Evolutionary conservation across 73 alveolate genomes (phyloP).

Genomic region (Durusdinium trenchii): DNA sequence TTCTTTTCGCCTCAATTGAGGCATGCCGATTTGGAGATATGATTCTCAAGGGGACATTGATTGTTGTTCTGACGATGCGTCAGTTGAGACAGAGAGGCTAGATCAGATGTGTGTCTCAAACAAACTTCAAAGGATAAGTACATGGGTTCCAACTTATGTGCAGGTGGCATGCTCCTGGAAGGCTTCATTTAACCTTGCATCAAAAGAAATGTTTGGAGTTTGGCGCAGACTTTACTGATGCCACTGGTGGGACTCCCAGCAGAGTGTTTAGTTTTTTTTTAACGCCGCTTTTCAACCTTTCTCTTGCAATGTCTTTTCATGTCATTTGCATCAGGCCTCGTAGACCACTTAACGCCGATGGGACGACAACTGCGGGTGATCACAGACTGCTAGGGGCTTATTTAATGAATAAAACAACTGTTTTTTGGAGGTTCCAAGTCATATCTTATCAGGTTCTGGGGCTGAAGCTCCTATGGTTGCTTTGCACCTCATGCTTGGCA

Average conservation of each 20-base stretch:
- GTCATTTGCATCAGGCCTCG: no score
- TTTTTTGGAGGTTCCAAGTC: not conserved
- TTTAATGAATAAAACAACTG: not conserved
- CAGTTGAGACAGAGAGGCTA: not conserved
- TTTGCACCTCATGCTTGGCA: not conserved
- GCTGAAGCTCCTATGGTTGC: not conserved
- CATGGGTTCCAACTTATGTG: no score
- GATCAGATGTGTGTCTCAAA: not conserved
- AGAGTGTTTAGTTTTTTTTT: not conserved
- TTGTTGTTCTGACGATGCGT: not conserved
- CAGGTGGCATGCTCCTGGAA: not conserved
- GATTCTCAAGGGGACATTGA: not conserved
- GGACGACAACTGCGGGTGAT: not conserved
- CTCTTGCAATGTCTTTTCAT: no score
- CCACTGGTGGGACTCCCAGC: not conserved
- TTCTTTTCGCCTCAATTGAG: not conserved
- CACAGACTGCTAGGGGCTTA: not conserved
- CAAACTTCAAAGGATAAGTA: not conserved
- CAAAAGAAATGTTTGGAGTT: not conserved
- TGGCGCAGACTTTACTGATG: not conserved
- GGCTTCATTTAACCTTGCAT: not conserved
- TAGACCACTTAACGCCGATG: not conserved
- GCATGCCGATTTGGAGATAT: not conserved
- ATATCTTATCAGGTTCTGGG: not conserved
- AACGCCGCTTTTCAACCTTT: no score